phyloP scores from a whole-genome alignment of 768 basidiomycete species.

The Amanita exitialis region DNA sequence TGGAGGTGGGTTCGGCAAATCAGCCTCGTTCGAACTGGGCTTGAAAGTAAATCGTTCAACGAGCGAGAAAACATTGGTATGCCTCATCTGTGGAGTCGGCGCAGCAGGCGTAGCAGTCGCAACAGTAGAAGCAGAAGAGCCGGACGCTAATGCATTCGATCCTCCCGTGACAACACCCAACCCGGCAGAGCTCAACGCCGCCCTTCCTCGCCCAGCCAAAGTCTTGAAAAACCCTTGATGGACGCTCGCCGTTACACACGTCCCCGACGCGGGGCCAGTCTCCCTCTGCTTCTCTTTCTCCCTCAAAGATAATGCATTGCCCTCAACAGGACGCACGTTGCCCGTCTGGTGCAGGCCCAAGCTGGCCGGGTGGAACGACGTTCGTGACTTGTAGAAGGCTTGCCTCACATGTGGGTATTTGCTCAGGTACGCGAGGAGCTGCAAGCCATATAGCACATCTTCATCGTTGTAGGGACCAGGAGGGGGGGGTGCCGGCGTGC shows the following conservation, averaged over 20 bases:
- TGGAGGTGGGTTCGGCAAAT: slow-evolving; percentile 58
- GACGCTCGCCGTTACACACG: slow-evolving; percentile 4
- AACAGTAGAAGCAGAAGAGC: not conserved
- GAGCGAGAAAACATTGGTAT: slow-evolving; percentile 91
- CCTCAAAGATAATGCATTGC: not conserved
- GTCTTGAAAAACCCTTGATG: slow-evolving; percentile 33
- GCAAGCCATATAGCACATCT: slow-evolving; percentile 82
- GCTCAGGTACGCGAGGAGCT: slow-evolving; percentile 91
- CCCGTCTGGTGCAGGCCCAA: slow-evolving; percentile 22
- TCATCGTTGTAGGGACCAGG: slow-evolving; percentile 84
- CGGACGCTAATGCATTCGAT: not conserved
- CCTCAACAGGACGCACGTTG: slow-evolving; percentile 9
- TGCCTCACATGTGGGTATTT: slow-evolving; percentile 97
- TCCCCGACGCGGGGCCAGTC: not conserved
- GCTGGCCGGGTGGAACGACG: slow-evolving; percentile 75
- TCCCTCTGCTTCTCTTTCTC: slow-evolving; percentile 13
- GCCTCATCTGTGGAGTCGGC: slow-evolving; percentile 23
- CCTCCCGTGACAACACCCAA: not conserved
- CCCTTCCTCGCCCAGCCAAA: slow-evolving; percentile 33
- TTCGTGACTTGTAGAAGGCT: slow-evolving; percentile 84
- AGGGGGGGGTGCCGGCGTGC: slow-evolving; percentile 6
- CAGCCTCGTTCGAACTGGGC: slow-evolving; percentile 73
- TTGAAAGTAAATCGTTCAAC: slow-evolving; percentile 96
- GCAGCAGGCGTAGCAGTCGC: slow-evolving; percentile 14
- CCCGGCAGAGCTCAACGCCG: slow-evolving; percentile 1